Base-by-base conservation (phyloP, 805 yeast genomes). In the Yarrowia yakushimensis region DNA sequence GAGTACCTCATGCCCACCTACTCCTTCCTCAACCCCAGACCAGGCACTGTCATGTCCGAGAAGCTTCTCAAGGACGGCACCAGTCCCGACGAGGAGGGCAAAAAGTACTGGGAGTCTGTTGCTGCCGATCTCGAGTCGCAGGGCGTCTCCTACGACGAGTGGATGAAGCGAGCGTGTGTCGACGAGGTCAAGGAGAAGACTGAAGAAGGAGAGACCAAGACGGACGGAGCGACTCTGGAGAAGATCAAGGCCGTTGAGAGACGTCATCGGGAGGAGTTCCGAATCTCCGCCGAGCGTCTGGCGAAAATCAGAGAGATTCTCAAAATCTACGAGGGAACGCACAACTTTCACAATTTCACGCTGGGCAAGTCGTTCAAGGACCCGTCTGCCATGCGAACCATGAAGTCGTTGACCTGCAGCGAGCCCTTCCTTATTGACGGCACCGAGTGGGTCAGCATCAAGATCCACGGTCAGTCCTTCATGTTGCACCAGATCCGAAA, bases 401-500 rank as follows among this genome's bases (percentile, higher is more conserved):
- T 94, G 90, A 88, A 88, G 69, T 76, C 82, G 18, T 80, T 93
- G 54, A 79, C 82, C 0, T 96, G 90, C 0, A 82, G 91, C 17
- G 96, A 89, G 1, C 98, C 98, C 2, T 89, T 90, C 73, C 86
- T 90, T 59, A 92, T 93, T 67, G 89, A 92, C 70, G 91, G 89
- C 50, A 91, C 97, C 7, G 98, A 94, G 72, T 94, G 99, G 99
- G 82, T 90, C 1, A 89, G 97, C 1, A 87, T 94, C 70, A 92
- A 93, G 77, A 90, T 94, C 67, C 99, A 94, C 73, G 99, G 99
- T 8, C 99, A 94, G 76, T 90, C 97, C 3, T 94, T 94, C 75
- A 94, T 94, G 98, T 80, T 94, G 66, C 98, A 93, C 76, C 99
- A 93, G 79, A 94, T 94, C 71, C 85, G 99, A 72, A 94, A 94